Evolutionary conservation across 2,329 filamentous ascomycete genomes (phyloP), one percentile per base, ranked within the genome.

Genomic region (Raffaelea arxii): DNA sequence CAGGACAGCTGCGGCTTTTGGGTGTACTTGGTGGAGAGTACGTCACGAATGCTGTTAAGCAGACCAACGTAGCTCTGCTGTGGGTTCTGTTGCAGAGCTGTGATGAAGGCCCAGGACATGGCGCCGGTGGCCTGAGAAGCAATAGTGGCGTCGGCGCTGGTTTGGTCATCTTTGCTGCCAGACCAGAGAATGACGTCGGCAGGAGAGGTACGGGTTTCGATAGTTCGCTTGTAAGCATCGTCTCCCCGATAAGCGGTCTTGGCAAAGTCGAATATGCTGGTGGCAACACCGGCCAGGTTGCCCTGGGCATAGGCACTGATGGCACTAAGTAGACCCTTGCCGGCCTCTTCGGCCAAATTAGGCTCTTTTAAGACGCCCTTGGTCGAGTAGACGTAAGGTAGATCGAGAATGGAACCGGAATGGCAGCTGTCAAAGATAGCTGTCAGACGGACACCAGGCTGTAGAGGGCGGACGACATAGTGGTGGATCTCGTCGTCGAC

Each of bases 151-250:
- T 98, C 92, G 67, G 88, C 86, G 49, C 89, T 94, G 55, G 92
- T 98, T 67, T 97, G 92, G 51, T 83, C 80, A 61, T 98, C 92
- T 67, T 95, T 96, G 69, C 87, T 94, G 48, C 92, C 92, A 51
- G 87, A 94, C 85, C 90, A 95, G 86, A 96, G 94, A 62, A 98
- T 80, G 25, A 98, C 92, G 65, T 98, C 92, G 36, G 92, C 92
- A 2, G 90, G 84, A 46, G 85, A 92, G 16, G 92, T 97, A 70
- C 94, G 94, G 37, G 91, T 97, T 54, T 84, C 77, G 61, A 87
- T 74, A 52, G 90, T 86, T 62, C 80, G 82, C 66, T 94, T 77
- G 18, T 83, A 82, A 30, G 84, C 79, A 55, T 92, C 82, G 43
- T 67, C 68, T 54, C 90, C 90, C 50, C 70, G 77, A 21, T 86